These are phyloP conservation scores for Castanopsis chinensis DNA, from an alignment of 306 rosid species.

Conservation along the genomic window DNA sequence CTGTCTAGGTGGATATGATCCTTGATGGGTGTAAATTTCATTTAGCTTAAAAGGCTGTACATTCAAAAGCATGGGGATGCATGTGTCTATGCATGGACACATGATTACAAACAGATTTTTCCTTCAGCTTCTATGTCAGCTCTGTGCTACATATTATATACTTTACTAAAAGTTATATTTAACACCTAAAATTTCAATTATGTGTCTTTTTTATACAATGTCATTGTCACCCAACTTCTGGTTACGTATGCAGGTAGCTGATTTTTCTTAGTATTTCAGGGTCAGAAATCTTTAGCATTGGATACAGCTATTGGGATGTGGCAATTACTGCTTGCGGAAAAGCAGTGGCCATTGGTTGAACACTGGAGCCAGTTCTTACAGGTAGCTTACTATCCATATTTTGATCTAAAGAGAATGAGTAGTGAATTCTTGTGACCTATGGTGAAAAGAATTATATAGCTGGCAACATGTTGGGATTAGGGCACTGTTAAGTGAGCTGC, in stretches of 20 bases:
- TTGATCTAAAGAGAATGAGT: neutral
- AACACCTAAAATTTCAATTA: too few species aligned
- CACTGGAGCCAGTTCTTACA: constrained; percentile 98
- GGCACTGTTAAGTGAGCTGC: neutral
- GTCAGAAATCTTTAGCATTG: constrained; percentile 96
- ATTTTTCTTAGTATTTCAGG: constrained; percentile 48
- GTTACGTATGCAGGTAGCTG: neutral
- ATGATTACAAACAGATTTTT: too few species aligned
- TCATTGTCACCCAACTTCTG: neutral
- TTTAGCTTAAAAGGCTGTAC: too few species aligned
- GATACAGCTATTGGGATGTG: constrained; percentile 99
- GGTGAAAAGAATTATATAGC: neutral
- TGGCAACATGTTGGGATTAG: neutral
- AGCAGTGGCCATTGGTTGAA: constrained; percentile 94
- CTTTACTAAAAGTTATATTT: too few species aligned
- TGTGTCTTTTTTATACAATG: too few species aligned
- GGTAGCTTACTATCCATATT: constrained; percentile 38
- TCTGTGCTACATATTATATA: too few species aligned
- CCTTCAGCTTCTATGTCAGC: too few species aligned
- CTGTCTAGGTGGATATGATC: too few species aligned
- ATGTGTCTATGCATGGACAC: too few species aligned
- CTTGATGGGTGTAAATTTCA: too few species aligned
- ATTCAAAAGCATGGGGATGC: too few species aligned
- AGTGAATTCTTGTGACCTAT: neutral
- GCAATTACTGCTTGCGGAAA: constrained; percentile 96